A percentile compares a stretch with the other conserved stretches of the same genome.
phyloP scores from a whole-genome alignment of 768 basidiomycete species.

The Leucogyrophana mollusca region DNA sequence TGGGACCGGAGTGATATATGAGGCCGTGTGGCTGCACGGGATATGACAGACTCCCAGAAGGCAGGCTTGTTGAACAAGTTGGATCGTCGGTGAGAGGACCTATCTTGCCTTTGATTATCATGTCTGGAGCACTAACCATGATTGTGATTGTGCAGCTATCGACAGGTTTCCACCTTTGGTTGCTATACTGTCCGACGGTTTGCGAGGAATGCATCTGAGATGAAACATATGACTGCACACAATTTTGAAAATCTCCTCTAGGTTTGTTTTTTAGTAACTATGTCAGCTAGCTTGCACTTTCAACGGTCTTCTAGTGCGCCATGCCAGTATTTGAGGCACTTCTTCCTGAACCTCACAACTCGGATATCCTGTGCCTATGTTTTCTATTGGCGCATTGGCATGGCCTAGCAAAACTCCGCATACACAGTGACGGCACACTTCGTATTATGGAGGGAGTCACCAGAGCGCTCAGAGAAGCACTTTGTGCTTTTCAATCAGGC shows the following conservation, averaged over 20 bases:
- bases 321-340: constrained; percentile 9
- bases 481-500: neutral
- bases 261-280: neutral
- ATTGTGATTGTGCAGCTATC: no score
- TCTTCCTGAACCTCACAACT: constrained; percentile 10
- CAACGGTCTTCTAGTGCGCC: constrained; percentile 5
- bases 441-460: neutral
- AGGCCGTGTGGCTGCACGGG: no score
- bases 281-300: constrained; percentile 1
- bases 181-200: no score
- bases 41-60: no score
- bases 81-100: no score
- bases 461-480: neutral
- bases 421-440: constrained; percentile 1
- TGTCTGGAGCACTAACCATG: no score
- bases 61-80: no score
- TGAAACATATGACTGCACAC: neutral
- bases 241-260: neutral
- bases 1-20: no score
- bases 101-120: no score
- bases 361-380: constrained; percentile 10
- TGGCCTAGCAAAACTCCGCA: constrained; percentile 2
- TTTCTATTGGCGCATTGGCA: constrained; percentile 9
- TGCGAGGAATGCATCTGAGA: neutral
- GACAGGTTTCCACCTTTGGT: no score